These are phyloP conservation scores for Bryum argenteum DNA, from an alignment of 225 moss, liverwort and hornwort species.

Conservation along the genomic window DNA sequence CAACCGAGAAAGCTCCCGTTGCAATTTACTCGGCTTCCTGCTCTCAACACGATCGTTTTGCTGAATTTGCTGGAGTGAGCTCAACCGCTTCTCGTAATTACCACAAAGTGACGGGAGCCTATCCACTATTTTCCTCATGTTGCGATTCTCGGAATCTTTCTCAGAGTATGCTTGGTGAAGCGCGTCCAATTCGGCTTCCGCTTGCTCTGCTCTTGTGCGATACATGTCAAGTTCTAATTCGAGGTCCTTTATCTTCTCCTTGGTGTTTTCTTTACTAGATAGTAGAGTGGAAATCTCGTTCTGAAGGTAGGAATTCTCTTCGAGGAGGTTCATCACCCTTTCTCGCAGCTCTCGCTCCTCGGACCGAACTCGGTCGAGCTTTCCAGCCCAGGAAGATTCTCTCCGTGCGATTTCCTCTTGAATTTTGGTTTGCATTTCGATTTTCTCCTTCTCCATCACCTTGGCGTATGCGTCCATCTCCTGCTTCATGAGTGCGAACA, in stretches of 20 bases:
- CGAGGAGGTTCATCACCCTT: conserved; percentile 59
- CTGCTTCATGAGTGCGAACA: conserved; percentile 80
- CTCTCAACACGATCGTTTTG: conserved; percentile 45
- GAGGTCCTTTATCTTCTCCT: conserved; percentile 65
- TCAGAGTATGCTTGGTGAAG: conserved; percentile 57
- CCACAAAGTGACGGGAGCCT: conserved; percentile 65
- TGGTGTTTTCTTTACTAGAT: conserved; percentile 45
- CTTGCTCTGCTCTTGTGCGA: conserved; percentile 70
- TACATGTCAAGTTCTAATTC: conserved; percentile 68
- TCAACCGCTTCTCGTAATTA: conserved; percentile 61
- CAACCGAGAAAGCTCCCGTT: conserved; percentile 66
- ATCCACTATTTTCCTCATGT: conserved; percentile 58
- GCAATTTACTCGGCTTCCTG: conserved; percentile 45
- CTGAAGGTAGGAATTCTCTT: conserved; percentile 68
- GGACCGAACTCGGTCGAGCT: conserved; percentile 53
- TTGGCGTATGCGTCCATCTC: conserved; percentile 92
- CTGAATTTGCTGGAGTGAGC: conserved; percentile 50
- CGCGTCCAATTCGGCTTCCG: conserved; percentile 68
- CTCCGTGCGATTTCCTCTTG: conserved; percentile 70
- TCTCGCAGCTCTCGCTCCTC: conserved; percentile 67
- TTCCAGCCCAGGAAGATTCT: conserved; percentile 71
- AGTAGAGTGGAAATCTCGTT: conserved; percentile 50
- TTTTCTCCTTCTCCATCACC: conserved; percentile 89
- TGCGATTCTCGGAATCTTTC: conserved; percentile 60
- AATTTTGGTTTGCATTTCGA: conserved; percentile 58